Base-by-base conservation (phyloP, 352 stramenopile genomes). In the Globisporangium iwayamae region DNA sequence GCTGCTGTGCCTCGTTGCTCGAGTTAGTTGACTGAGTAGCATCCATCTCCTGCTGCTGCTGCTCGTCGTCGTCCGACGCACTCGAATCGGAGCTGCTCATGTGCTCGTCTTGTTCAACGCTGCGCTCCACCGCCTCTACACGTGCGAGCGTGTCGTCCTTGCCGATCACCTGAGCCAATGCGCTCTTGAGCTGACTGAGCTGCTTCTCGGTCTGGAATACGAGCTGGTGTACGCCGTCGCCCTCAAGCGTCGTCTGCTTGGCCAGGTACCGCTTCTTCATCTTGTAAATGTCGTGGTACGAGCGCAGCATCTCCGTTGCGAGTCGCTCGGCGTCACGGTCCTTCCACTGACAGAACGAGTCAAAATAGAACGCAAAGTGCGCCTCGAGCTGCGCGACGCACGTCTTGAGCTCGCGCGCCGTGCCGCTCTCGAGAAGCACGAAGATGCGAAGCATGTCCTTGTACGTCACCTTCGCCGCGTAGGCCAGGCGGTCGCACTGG, bases 301-400 rank as follows among this genome's bases (percentile, higher is more conserved):
- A 81, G 16, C 62, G 45, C 47, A 91, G 64, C 67, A 91, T 71
- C 47, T 91, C 81, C 0, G 50, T 48, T 0, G 81, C 76, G 10
- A 91, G 63, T 0, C 76, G 74, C 51, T 91, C 69, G 0, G 81
- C 81, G 65, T 91, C 81, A 4, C 72, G 69, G 3, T 76, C 63
- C 48, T 91, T 91, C 81, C 81, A 91, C 4, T 67, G 63, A 41
- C 72, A 73, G 62, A 91, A 91, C n/a, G 73, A 78, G 36, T 83
- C 81, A 36, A 80, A 78, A 65, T 91, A 91, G 47, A 89, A 87
- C 1, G 69, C 69, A 66, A 91, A 89, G n/a, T 79, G 68, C 25
- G 79, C 81, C 10, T 81, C 70, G 13, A 89, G 59, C 38, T 65
- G 66, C 18, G 75, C 60, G 2, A 87, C 79, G 20, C 66, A 67